Conservation (phyloP, 345 rosid species). For the Eucalyptus victrix region DNA sequence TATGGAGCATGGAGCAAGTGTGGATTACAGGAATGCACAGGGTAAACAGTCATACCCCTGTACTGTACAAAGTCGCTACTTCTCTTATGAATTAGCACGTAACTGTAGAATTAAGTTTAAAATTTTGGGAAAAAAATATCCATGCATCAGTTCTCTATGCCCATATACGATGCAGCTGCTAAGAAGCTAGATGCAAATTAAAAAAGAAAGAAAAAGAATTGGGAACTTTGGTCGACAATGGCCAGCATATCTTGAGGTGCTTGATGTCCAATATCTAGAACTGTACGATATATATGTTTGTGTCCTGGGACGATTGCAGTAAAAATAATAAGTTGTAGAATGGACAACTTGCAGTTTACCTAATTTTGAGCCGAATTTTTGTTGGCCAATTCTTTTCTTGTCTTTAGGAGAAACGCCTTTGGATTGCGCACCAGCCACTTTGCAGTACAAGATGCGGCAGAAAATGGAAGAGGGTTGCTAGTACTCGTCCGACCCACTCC, state of each 20-base stretch:
- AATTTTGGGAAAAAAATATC: not conserved
- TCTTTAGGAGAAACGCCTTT: conserved; percentile 75
- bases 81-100: not conserved
- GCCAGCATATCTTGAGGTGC: not conserved
- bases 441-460: conserved; percentile 72
- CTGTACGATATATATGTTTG: not conserved
- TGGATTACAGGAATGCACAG: conserved; percentile 82
- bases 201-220: not conserved
- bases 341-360: not conserved
- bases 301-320: not conserved
- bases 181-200: not conserved
- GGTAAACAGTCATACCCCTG: conserved; percentile 22
- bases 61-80: not conserved
- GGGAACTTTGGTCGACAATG: not conserved
- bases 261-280: not conserved
- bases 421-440: conserved; percentile 83
- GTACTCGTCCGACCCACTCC: not conserved
- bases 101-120: not conserved
- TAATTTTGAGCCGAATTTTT: not conserved
- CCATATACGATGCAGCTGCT: not conserved
- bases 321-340: not conserved
- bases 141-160: not conserved
- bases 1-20: conserved; percentile 80
- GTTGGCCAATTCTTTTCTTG: not conserved
- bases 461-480: conserved; percentile 34